Base-by-base conservation (phyloP, 208 protist genomes). In the Trypanosoma lewisi region DNA sequence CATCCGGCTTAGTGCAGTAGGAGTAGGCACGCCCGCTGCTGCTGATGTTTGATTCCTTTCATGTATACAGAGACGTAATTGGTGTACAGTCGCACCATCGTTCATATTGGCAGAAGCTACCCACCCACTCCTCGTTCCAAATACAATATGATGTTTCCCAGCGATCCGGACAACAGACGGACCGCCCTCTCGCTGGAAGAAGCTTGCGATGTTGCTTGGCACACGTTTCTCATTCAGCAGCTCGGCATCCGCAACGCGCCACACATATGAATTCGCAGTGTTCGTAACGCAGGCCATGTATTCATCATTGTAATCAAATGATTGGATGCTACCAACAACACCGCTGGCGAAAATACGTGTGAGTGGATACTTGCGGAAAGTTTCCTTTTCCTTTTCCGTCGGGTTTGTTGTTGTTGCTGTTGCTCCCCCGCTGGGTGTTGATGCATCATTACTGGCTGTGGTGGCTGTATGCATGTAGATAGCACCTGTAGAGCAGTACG, bases 231-330 rank as follows among this genome's bases (percentile, higher is more conserved):
- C 50, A 12, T 75, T 84, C 9, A 93, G 51, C 30, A 75, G 25
- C 70, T 92, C 83, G 2, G 70, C 71, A 60, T 90, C 75, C 14
- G 57, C 51, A 23, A 89, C 52, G 9, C 70, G 45, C 83, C 85
- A 95, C 34, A 95, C 34, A 39, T 69, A 48, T 37, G 86, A 70
- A 27, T 64, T 63, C 51, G 73, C 75, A 53, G 59, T 71, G 41
- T 73, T 74, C 28, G 79, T 85, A 17, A 89, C 73, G 36, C 80
- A 89, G 4, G 70, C 83, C 73, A 92, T 67, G 59, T 82, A 86
- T 14, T 91, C 89, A 2, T 92, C 89, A 49, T 95, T 95, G 70
- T 87, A 89, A 41, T 89, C 75, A 50, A 90, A 95, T 11, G 83
- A 77, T 14, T 72, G 49, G 47, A 95, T 83, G 0, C 57, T 59